A percentile compares a stretch with the other conserved stretches of the same genome.
phyloP scores from a whole-genome alignment of 148 eudicot species.

The Agrostemma githago region DNA sequence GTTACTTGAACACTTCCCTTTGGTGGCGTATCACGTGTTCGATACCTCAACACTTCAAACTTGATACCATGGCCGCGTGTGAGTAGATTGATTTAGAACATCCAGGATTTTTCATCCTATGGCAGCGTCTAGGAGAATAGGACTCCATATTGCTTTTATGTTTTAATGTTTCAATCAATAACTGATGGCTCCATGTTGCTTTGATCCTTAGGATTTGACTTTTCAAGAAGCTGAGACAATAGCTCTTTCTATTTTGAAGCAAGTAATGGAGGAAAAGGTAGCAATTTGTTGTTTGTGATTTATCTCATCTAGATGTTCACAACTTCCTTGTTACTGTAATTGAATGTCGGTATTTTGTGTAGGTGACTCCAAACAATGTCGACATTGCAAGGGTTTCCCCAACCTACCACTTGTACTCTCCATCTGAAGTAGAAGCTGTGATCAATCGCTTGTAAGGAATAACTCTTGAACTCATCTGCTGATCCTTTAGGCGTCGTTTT shows the following conservation, averaged over 20 bases:
- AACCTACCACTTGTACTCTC: conserved; percentile 81
- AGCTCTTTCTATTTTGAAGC: conserved; percentile 95
- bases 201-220: conserved; percentile 59
- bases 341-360: conserved; percentile 14
- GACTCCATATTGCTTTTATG: conserved; percentile 6
- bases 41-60: not conserved
- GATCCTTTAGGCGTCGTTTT: not conserved
- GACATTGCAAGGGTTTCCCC: conserved; percentile 97
- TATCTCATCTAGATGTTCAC: not conserved
- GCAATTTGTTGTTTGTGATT: not conserved
- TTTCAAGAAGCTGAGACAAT: conserved; percentile 89
- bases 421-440: conserved; percentile 89
- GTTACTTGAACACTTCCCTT: not conserved
- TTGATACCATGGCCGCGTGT: not conserved
- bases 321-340: not conserved
- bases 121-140: not conserved
- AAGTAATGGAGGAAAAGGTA: conserved; percentile 99
- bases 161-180: conserved; percentile 4
- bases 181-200: conserved; percentile 1
- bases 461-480: not conserved
- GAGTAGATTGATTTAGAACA: not conserved
- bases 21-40: not conserved
- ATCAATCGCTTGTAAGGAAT: conserved; percentile 65
- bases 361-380: conserved; percentile 97
- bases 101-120: not conserved